A percentile compares a stretch with the other conserved stretches of the same genome.
These are phyloP conservation scores for Trichoderma gamsii DNA, from an alignment of 495 filamentous ascomycete genomes.

Conservation along the genomic window DNA sequence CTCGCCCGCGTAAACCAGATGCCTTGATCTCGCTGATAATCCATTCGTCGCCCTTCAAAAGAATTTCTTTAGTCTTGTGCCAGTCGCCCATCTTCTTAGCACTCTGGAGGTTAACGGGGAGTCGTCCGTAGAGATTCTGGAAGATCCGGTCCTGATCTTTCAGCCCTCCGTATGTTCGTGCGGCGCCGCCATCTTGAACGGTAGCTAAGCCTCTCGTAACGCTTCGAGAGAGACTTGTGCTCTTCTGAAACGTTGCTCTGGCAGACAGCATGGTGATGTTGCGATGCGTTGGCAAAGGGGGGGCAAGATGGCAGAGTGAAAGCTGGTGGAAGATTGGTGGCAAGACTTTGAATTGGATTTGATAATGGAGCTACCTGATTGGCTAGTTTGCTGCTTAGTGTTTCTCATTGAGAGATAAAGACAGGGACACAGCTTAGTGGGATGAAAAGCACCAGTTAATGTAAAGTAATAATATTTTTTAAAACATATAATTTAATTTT, in stretches of 20 bases:
- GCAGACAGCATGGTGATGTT: constrained; percentile 14
- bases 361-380: constrained; percentile 11
- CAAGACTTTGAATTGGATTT: constrained; percentile 6
- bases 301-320: background rate
- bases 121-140: constrained; percentile 93
- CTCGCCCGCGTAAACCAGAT: constrained; percentile 89
- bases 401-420: background rate
- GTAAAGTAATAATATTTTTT: background rate
- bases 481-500: background rate
- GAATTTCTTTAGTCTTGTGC: constrained; percentile 98
- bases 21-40: constrained; percentile 95
- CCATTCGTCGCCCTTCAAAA: constrained; percentile 96
- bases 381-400: background rate
- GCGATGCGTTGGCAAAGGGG: constrained; percentile 1
- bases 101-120: constrained; percentile 80
- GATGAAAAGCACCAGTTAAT: background rate
- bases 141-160: constrained; percentile 97
- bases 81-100: constrained; percentile 99
- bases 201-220: constrained; percentile 58
- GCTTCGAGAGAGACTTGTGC: constrained; percentile 22
- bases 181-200: constrained; percentile 72
- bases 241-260: constrained; percentile 14
- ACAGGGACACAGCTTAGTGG: background rate
- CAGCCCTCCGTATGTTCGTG: constrained; percentile 75
- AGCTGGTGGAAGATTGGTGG: background rate